These are phyloP conservation scores for Cryptococcus sp. DNA, from an alignment of 1,284 basidiomycete genomes.

Conservation along the genomic window DNA sequence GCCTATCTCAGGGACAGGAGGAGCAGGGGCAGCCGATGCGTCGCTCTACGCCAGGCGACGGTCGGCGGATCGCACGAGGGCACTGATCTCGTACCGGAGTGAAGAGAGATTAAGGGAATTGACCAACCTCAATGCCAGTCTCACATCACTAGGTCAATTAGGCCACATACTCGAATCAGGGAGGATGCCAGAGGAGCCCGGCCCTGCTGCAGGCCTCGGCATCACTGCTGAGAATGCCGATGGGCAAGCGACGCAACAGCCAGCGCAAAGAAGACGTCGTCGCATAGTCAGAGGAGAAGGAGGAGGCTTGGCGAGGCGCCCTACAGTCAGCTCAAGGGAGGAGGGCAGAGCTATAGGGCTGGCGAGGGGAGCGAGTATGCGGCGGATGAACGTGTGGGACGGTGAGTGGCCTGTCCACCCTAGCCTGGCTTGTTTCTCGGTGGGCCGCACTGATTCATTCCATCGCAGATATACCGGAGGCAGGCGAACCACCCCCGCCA, in stretches of 20 bases:
- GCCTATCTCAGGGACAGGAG: neutral
- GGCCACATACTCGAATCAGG: constrained; percentile 34
- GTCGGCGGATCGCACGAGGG: constrained; percentile 19
- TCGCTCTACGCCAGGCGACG: constrained; percentile 16
- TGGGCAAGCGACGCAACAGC: constrained; percentile 1
- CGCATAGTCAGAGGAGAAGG: constrained; percentile 33
- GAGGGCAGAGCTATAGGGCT: constrained; percentile 45
- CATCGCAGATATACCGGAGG: constrained; percentile 39
- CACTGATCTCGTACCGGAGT: constrained; percentile 14
- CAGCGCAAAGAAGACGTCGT: constrained; percentile 23
- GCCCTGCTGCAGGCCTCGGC: constrained; percentile 2
- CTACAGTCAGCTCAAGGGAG: constrained; percentile 38
- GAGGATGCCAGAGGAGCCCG: constrained; percentile 3
- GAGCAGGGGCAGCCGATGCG: neutral
- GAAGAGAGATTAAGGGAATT: constrained; percentile 31
- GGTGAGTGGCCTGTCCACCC: constrained; percentile 25
- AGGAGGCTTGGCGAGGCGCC: constrained; percentile 18
- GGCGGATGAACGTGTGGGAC: constrained; percentile 50
- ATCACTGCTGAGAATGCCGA: neutral
- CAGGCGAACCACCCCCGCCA: constrained; percentile 44
- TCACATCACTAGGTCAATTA: constrained; percentile 33
- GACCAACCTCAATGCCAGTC: constrained; percentile 24
- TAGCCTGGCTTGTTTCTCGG: neutral
- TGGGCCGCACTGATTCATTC: constrained; percentile 1
- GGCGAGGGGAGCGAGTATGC: constrained; percentile 47